Percentiles rank a stretch among this genome's conserved stretches.
Evolutionary conservation across 2,329 filamentous ascomycete genomes (phyloP).

Genomic region (Ascochyta rabiei): DNA sequence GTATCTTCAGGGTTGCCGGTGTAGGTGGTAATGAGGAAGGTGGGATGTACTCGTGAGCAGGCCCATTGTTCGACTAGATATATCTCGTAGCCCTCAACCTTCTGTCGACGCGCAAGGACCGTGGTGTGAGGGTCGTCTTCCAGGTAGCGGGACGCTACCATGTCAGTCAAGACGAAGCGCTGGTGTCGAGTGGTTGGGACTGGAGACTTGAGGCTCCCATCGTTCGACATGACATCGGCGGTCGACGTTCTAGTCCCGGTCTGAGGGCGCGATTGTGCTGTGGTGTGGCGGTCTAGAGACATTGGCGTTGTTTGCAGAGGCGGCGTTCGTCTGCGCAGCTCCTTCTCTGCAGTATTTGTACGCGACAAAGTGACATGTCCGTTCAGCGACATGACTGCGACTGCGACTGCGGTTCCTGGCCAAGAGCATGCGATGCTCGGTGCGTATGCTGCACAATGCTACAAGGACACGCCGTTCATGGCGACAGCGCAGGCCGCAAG

Average conservation of each 20-base stretch:
- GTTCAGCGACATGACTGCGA: slow-evolving; percentile 17
- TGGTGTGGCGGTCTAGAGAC: slow-evolving; percentile 24
- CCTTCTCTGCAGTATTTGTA: slow-evolving; percentile 29
- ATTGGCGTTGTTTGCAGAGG: slow-evolving; percentile 32
- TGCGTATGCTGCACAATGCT: slow-evolving; percentile 19
- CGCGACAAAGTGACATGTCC: slow-evolving; percentile 14
- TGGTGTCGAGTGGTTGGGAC: slow-evolving; percentile 52
- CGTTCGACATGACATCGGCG: slow-evolving; percentile 16
- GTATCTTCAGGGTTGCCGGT: slow-evolving; percentile 83
- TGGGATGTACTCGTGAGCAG: slow-evolving; percentile 87
- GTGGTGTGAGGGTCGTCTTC: slow-evolving; percentile 81
- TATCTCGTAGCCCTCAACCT: slow-evolving; percentile 83
- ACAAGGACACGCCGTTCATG: slow-evolving; percentile 24
- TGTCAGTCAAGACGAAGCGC: slow-evolving; percentile 69
- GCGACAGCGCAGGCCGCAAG: slow-evolving; percentile 25
- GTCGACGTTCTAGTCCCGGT: slow-evolving; percentile 16
- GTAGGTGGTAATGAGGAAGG: slow-evolving; percentile 89
- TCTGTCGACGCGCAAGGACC: slow-evolving; percentile 73
- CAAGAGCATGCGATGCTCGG: slow-evolving; percentile 7
- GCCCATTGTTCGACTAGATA: slow-evolving; percentile 98
- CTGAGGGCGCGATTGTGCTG: slow-evolving; percentile 21
- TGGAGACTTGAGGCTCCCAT: slow-evolving; percentile 22
- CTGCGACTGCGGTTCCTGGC: background rate
- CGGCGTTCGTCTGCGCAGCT: slow-evolving; percentile 37
- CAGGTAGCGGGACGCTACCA: slow-evolving; percentile 71